phyloP scores from a whole-genome alignment of 441 rosid species.

The Adansonia madagascariensis region DNA sequence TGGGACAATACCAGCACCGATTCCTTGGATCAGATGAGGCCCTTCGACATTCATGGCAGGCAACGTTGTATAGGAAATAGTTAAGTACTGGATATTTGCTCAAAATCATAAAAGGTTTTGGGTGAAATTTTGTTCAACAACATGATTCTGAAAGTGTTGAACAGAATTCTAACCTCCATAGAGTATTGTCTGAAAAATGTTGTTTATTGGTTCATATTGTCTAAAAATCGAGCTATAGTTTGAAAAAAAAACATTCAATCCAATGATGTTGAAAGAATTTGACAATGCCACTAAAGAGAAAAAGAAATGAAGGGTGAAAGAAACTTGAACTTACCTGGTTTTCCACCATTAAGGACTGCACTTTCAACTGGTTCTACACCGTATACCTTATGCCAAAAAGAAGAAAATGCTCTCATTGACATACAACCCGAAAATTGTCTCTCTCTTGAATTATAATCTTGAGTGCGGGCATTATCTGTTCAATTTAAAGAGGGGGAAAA shows the following conservation, averaged over 20 bases:
- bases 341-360: slow-evolving; percentile 61
- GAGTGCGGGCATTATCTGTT: neutral
- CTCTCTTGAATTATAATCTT: neutral
- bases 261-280: neutral
- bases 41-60: slow-evolving; percentile 32
- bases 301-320: neutral
- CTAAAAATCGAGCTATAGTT: too few species aligned
- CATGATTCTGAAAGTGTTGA: neutral
- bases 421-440: neutral
- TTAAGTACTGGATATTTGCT: neutral
- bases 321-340: slow-evolving; percentile 48
- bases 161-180: neutral
- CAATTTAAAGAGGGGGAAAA: neutral
- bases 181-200: neutral
- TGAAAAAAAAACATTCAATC: neutral
- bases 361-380: slow-evolving; percentile 54
- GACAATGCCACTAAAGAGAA: neutral
- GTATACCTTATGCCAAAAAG: slow-evolving; percentile 40
- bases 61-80: neutral
- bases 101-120: too few species aligned
- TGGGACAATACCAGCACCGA: slow-evolving; percentile 54
- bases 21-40: slow-evolving; percentile 52
- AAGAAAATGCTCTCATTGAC: slow-evolving; percentile 14
- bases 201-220: too few species aligned
- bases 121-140: neutral